These are phyloP conservation scores for Nicotiana benthamiana DNA, from an alignment of 257 asterid species.

Conservation along the genomic window DNA sequence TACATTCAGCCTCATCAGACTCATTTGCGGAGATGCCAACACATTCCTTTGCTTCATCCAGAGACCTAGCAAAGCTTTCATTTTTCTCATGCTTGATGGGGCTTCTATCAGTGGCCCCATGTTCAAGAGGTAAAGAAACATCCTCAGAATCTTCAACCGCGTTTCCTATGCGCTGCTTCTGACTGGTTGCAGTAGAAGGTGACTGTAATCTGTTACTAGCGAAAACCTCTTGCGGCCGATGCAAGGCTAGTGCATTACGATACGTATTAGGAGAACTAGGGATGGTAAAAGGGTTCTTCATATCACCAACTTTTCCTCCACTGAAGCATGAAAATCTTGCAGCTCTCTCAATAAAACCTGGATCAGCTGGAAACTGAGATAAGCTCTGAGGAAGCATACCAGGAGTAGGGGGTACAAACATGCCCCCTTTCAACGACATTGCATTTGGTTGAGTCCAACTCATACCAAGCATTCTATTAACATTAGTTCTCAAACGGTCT, in stretches of 20 bases:
- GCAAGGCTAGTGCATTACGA: slow-evolving; percentile 29
- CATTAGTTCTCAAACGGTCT: slow-evolving; percentile 10
- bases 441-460: slow-evolving; percentile 37
- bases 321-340: slow-evolving; percentile 78
- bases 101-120: slow-evolving; percentile 23
- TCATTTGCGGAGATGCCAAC: slow-evolving; percentile 38
- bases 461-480: slow-evolving; percentile 18
- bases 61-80: slow-evolving; percentile 4
- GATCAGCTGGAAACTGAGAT: slow-evolving; percentile 73
- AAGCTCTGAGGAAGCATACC: slow-evolving; percentile 47
- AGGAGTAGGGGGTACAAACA: slow-evolving; percentile 37
- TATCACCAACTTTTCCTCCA: slow-evolving; percentile 56
- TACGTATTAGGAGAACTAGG: slow-evolving; percentile 27
- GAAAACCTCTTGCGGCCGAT: slow-evolving; percentile 33
- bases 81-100: slow-evolving; percentile 40
- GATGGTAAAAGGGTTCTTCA: slow-evolving; percentile 33
- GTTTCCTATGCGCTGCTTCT: slow-evolving; percentile 8
- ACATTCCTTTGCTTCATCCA: slow-evolving; percentile 36
- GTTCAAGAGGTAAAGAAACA: slow-evolving; percentile 21
- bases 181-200: neutral
- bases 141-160: slow-evolving; percentile 32
- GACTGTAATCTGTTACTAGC: slow-evolving; percentile 18
- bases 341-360: slow-evolving; percentile 73
- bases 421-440: neutral
- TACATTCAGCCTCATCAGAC: slow-evolving; percentile 63